Base-by-base conservation (phyloP, 306 rosid species). In the Ceratonia siliqua region DNA sequence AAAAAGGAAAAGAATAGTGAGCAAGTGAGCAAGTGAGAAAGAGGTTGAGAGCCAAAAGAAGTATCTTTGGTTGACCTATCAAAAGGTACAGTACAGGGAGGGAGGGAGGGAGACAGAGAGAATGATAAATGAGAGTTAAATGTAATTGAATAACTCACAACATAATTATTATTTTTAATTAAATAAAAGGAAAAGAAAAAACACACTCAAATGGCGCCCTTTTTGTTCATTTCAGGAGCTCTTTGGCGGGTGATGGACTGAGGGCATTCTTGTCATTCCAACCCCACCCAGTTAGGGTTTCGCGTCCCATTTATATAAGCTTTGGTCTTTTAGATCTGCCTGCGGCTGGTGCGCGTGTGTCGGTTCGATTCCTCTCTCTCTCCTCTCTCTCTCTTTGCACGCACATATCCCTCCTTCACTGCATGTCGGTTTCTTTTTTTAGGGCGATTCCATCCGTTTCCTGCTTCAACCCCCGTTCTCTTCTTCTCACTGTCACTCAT, bases 281-380 rank as follows among this genome's bases (percentile, higher is more conserved):
- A 0, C 1, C 2, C 12, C 7, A 18, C 62, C n/a, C 70, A n/a
- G 84, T 89, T 89, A 85, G 92, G 95, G 95, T 83, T 89, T 85
- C 72, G 57, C n/a, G 50, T 77, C 62, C 48, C 75, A 3, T 62
- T 68, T 73, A 80, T 89, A 82, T 79, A 76, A 57, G 56, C 50
- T 64, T 20, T 25, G 50, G 52, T 73, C 76, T 68, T 79, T 80
- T 63, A 75, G 83, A 74, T 79, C 80, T 46, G 80, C 80, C 79
- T 75, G 86, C 85, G 80, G 90, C 90, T 75, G 42, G 54, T 41
- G 77, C 63, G 68, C 74, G 78, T 59, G 62, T 83, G 91, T 85
- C 90, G 85, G 88, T 87, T 79, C 42, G 75, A 58, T 85, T 79
- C 85, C 71, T 58, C 11, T 39, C 33, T 21, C 64, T 30, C 74